Base-by-base conservation (phyloP, 1,284 basidiomycete genomes). In the Boletellus deceptivus region DNA sequence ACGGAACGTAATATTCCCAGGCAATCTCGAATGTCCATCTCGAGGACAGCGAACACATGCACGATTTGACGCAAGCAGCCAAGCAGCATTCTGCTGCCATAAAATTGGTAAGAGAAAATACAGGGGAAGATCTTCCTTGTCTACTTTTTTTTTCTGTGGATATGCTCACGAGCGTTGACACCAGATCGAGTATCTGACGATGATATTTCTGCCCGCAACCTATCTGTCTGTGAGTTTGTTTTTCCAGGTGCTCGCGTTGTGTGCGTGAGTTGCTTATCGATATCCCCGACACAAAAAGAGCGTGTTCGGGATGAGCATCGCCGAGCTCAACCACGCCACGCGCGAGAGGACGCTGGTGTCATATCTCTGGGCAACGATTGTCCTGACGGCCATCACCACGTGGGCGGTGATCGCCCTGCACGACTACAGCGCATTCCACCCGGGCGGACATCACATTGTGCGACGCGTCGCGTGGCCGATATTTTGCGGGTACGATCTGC, bases 21-120 rank as follows among this genome's bases (percentile, higher is more conserved):
- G 75, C 74, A 0, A 79, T 77, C 50, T 77, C 74, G 47, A 76
- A 66, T 24, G 72, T 79, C 36, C 78, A 75, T 48, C 75, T 80
- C 8, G 66, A 72, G 29, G 79, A 82, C 49, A 80, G 75, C 59
- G 66, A 57, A 55, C 58, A 61, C 17, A 79, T 76, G 72, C 64
- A 73, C 41, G 57, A 62, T 13, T 59, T 82, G 54, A 78, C 79
- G 0, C 71, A 74, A 57, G 76, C 77, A 17, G 66, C 76, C 18
- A 59, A 76, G 45, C 67, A 67, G 43, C 77, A 81, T 53, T 77
- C 76, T 53, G 47, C 58, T 63, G 75, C 78, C 18, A 78, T 81
- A 74, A 83, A 80, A 59, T 62, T 65, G 49, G 68, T 70, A 35
- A 50, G 61, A 2, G 33, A 25, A 13, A 20, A 36, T 3, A 18